phyloP scores from a whole-genome alignment of 148 eudicot genomes.

The Gaultheria prostrata region DNA sequence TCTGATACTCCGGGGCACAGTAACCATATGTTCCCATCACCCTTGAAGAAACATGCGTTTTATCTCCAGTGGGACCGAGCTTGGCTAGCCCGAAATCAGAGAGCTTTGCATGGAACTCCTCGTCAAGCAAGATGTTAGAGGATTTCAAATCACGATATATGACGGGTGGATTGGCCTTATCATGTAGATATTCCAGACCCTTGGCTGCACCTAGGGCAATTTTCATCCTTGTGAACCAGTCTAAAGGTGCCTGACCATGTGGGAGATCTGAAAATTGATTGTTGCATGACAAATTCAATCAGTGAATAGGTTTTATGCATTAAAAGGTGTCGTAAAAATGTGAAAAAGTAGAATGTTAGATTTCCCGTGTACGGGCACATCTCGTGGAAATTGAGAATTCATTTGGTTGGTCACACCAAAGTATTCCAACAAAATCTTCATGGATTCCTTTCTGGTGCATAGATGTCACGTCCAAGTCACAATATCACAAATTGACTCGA shows the following conservation, averaged over 20 bases:
- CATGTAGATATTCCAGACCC: conserved; percentile 62
- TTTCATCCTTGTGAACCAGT: conserved; percentile 57
- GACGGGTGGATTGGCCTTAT: conserved; percentile 49
- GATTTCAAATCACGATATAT: conserved; percentile 58
- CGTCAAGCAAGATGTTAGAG: conserved; percentile 57
- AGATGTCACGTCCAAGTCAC: background rate
- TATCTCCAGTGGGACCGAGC: conserved; percentile 50
- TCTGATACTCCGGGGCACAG: conserved; percentile 62
- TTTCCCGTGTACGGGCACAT: background rate
- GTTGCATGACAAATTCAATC: background rate
- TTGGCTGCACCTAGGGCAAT: conserved; percentile 55
- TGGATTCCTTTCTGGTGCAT: background rate
- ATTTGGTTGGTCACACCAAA: background rate
- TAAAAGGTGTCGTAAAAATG: background rate
- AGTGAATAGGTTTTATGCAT: background rate
- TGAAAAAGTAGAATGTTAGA: background rate
- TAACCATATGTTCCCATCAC: conserved; percentile 60
- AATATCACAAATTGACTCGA: background rate
- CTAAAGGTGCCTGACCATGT: conserved; percentile 28
- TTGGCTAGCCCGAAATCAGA: conserved; percentile 66
- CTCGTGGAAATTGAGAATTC: background rate
- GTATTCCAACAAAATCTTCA: too few species aligned
- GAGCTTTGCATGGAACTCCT: conserved; percentile 51
- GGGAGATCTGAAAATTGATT: conserved; percentile 32
- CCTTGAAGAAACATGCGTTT: conserved; percentile 46